phyloP scores from a whole-genome alignment of 768 basidiomycete genomes.

The Termitomyces sp. region DNA sequence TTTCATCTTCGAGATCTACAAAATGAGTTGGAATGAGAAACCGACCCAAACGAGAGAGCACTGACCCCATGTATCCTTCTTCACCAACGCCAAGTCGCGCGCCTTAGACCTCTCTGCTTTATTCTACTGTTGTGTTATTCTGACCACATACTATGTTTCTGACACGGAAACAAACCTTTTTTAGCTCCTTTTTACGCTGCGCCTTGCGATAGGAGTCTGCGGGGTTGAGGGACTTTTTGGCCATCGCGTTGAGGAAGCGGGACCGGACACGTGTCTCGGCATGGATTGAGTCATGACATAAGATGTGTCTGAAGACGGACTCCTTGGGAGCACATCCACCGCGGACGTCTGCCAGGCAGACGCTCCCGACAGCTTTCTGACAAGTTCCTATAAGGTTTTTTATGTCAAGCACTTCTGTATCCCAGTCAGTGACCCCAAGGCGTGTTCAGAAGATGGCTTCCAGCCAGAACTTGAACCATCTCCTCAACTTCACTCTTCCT shows the following conservation, averaged over 20 bases:
- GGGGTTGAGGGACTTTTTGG: constrained; percentile 87
- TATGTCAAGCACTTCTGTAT: constrained; percentile 36
- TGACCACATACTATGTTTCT: constrained; percentile 11
- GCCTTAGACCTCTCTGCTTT: constrained; percentile 79
- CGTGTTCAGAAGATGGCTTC: constrained; percentile 68
- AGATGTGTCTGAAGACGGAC: constrained; percentile 5
- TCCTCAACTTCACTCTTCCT: constrained; percentile 92
- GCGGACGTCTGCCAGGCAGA: constrained; percentile 32
- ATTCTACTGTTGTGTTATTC: constrained; percentile 66
- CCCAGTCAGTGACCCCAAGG: constrained; percentile 44
- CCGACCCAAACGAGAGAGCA: background rate
- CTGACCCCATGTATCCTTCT: constrained; percentile 87
- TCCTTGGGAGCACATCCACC: constrained; percentile 20
- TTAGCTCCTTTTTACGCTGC: constrained; percentile 90
- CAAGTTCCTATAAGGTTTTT: constrained; percentile 4
- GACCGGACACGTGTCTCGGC: constrained; percentile 32
- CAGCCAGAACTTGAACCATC: constrained; percentile 70
- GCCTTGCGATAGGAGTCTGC: constrained; percentile 97
- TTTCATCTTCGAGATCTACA: constrained; percentile 79
- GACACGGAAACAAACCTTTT: constrained; percentile 61
- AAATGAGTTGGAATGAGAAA: background rate
- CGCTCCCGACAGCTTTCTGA: constrained; percentile 10
- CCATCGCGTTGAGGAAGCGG: constrained; percentile 46
- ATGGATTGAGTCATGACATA: constrained; percentile 36
- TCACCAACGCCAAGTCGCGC: constrained; percentile 87